Evolutionary conservation across 306 rosid genomes (phyloP), one percentile per base, ranked within the genome.

Genomic region (Corylus americana): DNA sequence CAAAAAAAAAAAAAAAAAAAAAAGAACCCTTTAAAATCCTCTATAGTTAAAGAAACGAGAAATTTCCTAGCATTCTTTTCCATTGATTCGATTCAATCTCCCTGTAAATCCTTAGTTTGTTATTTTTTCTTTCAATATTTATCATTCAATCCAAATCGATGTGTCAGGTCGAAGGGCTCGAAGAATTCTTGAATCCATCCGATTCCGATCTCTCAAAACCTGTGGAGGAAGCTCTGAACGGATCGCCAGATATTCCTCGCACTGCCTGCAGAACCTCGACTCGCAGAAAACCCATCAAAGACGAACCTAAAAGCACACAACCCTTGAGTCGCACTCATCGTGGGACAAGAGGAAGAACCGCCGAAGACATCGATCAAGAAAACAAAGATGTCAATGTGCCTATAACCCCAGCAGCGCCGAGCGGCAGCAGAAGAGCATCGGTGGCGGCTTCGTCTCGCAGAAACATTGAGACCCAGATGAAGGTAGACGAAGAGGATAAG

Each of bases 111-210:
- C 44, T 25, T 61, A 25, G 0, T 62, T 29, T 29, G 11, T 48
- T 13, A 31, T 20, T 35, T 4, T 13, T 11, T 3, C 29, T 42
- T 39, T 77, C 70, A 37, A 71, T 13, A 11, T 63, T 67, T 10
- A 42, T 4, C 49, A 18, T 42, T 67, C 8, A 64, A 42, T 67
- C 51, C n/a, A 25, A 77, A 66, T 77, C 11, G n/a, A 9, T 78
- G 48, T 67, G 47, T 25, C 70, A 95, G 98, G 96, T 95, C 67
- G 98, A 91, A 79, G 98, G 98, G 61, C 79, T 95, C 27, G 97
- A 90, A 4, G 98, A 91, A 4, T 5, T 86, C 10, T 66, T 87
- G 83, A 86, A 84, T 59, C 80, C 85, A 44, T 72, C 25, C 1
- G 84, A 78, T 78, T 73, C 75, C 12, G 87, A 79, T 39, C 31